Conservation (phyloP, 257 asterid genomes). For the Lycium barbarum region DNA sequence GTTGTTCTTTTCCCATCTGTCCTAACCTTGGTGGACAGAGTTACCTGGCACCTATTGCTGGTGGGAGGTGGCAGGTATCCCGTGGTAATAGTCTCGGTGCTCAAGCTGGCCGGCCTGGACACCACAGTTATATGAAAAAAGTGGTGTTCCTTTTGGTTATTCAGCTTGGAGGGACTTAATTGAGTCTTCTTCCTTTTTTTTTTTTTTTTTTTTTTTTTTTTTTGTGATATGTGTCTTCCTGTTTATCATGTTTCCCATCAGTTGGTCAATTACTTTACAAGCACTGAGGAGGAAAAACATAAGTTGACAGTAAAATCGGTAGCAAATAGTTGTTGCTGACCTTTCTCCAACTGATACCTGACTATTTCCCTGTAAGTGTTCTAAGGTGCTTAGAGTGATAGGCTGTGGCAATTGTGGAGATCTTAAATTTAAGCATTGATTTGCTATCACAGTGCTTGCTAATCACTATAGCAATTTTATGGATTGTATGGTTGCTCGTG, state of each 20-base stretch:
- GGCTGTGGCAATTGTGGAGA: neutral
- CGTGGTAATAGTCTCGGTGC: too few relatives aligned
- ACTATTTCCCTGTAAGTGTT: neutral
- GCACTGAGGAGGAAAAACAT: neutral
- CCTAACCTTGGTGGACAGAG: too few relatives aligned
- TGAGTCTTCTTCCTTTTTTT: neutral
- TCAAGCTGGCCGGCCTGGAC: too few relatives aligned
- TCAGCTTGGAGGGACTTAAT: neutral
- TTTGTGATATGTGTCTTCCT: neutral
- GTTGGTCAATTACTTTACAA: neutral
- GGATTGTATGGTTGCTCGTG: too few relatives aligned
- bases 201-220: neutral
- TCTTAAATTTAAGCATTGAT: neutral
- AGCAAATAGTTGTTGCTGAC: neutral
- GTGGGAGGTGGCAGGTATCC: too few relatives aligned
- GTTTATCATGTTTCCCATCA: neutral
- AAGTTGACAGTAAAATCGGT: neutral
- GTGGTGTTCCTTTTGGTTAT: neutral
- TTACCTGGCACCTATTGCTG: too few relatives aligned
- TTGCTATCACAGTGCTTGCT: neutral
- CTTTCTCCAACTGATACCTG: neutral
- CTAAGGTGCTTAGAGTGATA: neutral
- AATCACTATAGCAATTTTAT: neutral
- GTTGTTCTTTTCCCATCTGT: too few relatives aligned
- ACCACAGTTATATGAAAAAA: too few relatives aligned